These are phyloP conservation scores for Yamadazyma paraphyllophila DNA, from an alignment of 805 yeast genomes.

Conservation along the genomic window DNA sequence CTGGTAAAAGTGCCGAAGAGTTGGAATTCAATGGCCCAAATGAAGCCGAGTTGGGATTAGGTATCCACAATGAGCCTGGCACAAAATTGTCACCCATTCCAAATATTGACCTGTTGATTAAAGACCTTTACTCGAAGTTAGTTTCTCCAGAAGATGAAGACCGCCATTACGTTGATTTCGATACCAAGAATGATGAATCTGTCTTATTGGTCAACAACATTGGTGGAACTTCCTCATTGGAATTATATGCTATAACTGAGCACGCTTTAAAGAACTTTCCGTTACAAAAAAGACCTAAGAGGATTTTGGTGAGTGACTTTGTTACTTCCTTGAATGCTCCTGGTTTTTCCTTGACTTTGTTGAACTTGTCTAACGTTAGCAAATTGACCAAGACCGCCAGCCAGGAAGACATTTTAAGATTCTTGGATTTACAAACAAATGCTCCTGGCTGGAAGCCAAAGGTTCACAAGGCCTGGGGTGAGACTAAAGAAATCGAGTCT, in stretches of 20 bases:
- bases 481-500: constrained; percentile 27
- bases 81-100: constrained; percentile 65
- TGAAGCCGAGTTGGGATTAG: constrained; percentile 90
- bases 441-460: constrained; percentile 81
- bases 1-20: constrained; percentile 56
- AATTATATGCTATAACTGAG: constrained; percentile 68
- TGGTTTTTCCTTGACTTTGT: constrained; percentile 81
- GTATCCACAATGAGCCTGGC: constrained; percentile 95
- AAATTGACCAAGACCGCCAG: constrained; percentile 28
- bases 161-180: constrained; percentile 75
- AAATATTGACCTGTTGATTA: constrained; percentile 54
- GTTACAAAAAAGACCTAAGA: constrained; percentile 56
- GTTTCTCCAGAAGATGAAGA: constrained; percentile 66
- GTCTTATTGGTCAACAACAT: constrained; percentile 76
- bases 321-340: constrained; percentile 91
- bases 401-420: constrained; percentile 36
- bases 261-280: constrained; percentile 54
- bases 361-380: constrained; percentile 60
- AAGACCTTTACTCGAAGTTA: constrained; percentile 59
- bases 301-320: constrained; percentile 73
- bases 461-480: constrained; percentile 30
- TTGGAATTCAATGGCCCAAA: constrained; percentile 49
- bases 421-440: constrained; percentile 68
- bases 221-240: constrained; percentile 86
- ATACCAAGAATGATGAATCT: constrained; percentile 56